Evolutionary conservation across 345 rosid genomes (phyloP).

Genomic region (Eucalyptus polybractea): DNA sequence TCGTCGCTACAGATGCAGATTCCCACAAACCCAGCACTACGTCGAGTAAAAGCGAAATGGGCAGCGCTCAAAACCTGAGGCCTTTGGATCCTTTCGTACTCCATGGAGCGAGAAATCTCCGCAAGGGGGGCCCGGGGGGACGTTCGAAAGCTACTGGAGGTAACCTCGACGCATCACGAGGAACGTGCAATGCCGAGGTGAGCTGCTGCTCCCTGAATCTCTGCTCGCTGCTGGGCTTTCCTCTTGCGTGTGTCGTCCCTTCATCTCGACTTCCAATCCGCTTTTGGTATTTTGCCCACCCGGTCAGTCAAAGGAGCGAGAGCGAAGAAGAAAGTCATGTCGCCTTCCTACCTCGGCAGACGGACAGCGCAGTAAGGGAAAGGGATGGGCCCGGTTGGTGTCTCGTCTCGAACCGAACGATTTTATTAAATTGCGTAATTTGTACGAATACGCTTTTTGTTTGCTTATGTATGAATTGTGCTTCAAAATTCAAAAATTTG

Average conservation of each 20-base stretch:
- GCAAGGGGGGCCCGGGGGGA: not conserved
- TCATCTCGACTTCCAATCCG: not conserved
- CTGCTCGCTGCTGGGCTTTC: not conserved
- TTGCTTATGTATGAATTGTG: not conserved
- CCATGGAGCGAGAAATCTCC: slow-evolving; percentile 19
- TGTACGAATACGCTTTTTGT: not conserved
- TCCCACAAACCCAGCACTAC: not conserved
- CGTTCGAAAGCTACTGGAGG: not conserved
- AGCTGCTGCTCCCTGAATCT: not conserved
- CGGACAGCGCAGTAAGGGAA: not conserved
- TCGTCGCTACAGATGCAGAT: not conserved
- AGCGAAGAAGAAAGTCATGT: not conserved
- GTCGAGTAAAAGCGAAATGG: not conserved
- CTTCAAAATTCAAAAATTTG: not conserved
- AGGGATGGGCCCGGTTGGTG: not conserved
- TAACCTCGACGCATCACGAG: not conserved
- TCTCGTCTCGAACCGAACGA: not conserved
- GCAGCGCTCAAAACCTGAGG: slow-evolving; percentile 10
- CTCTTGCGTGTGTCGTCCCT: not conserved
- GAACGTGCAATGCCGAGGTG: not conserved
- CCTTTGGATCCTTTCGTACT: slow-evolving; percentile 77
- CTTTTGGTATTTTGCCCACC: not conserved
- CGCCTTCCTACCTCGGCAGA: not conserved
- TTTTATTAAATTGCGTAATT: not conserved
- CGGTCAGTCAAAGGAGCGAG: not conserved